Conservation (phyloP, 345 rosid species). For the Populus deltoides region DNA sequence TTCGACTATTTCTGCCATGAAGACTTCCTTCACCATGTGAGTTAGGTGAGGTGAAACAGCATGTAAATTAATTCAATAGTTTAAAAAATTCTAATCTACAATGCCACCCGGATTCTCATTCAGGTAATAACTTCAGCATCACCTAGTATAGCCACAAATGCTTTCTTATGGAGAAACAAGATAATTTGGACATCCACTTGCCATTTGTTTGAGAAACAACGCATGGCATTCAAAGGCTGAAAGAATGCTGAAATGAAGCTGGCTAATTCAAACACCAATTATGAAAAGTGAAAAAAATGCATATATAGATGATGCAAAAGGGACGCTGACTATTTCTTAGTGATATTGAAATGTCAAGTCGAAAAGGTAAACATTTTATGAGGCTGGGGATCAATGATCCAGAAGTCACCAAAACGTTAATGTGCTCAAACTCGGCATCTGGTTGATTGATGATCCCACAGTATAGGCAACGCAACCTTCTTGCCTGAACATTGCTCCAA, state of each 20-base stretch:
- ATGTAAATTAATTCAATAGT: background rate
- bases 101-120: background rate
- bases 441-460: slow-evolving; percentile 17
- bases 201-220: background rate
- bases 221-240: background rate
- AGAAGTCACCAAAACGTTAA: slow-evolving; percentile 80
- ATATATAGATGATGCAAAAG: background rate
- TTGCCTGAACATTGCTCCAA: slow-evolving; percentile 65
- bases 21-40: background rate
- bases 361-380: slow-evolving; percentile 78
- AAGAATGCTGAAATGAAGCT: background rate
- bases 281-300: too few relatives aligned
- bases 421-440: slow-evolving; percentile 27
- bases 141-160: background rate
- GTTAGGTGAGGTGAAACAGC: background rate
- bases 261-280: background rate
- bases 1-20: background rate
- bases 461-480: slow-evolving; percentile 25
- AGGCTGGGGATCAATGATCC: slow-evolving; percentile 91
- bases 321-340: slow-evolving; percentile 57
- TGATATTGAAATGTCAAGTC: slow-evolving; percentile 53
- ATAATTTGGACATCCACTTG: background rate
- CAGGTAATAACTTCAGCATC: background rate
- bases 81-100: background rate
- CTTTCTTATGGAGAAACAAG: background rate